Evolutionary conservation across 192 early-diverging fungal species (phyloP).

Genomic region (Globomyces pollinis-pini): DNA sequence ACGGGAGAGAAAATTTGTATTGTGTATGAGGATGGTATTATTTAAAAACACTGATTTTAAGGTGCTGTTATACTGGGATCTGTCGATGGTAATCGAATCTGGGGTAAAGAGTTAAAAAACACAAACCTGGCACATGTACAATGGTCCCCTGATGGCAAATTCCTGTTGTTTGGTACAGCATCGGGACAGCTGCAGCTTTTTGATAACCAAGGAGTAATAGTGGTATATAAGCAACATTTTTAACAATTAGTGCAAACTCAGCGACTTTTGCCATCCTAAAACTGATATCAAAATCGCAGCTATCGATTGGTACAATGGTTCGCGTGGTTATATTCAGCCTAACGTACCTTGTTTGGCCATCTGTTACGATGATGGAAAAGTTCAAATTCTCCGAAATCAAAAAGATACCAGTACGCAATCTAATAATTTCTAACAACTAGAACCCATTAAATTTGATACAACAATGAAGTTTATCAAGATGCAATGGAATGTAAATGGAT

Average conservation of each 20-base stretch:
- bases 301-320: constrained; percentile 52
- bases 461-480: constrained; percentile 45
- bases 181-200: constrained; percentile 47
- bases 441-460: constrained; percentile 49
- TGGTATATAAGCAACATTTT: constrained; percentile 25
- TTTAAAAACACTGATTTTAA: neutral
- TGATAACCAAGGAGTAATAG: constrained; percentile 39
- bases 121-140: constrained; percentile 33
- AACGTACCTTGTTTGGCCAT: constrained; percentile 44
- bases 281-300: constrained; percentile 35
- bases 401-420: constrained; percentile 34
- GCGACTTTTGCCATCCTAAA: constrained; percentile 30
- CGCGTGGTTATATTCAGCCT: constrained; percentile 39
- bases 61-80: constrained; percentile 53
- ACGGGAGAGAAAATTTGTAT: constrained; percentile 51
- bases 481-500: constrained; percentile 48
- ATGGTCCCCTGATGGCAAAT: constrained; percentile 54
- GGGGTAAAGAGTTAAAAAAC: constrained; percentile 51
- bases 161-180: constrained; percentile 45
- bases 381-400: constrained; percentile 51
- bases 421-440: neutral
- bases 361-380: constrained; percentile 50
- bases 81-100: constrained; percentile 52
- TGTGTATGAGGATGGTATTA: constrained; percentile 49
- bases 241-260: constrained; percentile 33